Percentiles rank a stretch among this genome's conserved stretches.
These are phyloP conservation scores for Aspergillus neoniger DNA, from an alignment of 2,329 filamentous ascomycete genomes.

Conservation along the genomic window DNA sequence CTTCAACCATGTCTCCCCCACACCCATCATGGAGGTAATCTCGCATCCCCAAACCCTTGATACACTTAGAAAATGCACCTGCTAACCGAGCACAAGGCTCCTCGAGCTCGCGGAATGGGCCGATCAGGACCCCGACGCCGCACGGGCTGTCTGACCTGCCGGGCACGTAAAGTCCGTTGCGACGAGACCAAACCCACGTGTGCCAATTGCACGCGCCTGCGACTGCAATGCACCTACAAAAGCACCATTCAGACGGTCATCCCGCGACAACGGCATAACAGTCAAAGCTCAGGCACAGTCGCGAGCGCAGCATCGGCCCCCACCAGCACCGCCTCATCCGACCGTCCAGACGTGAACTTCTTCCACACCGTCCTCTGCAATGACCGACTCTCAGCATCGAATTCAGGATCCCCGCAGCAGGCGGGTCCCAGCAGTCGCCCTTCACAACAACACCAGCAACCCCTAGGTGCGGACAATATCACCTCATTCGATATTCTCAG, in stretches of 20 bases:
- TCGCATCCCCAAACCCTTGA: too few species aligned
- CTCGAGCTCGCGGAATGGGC: conserved; percentile 33
- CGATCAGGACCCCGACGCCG: conserved; percentile 38
- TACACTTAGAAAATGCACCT: not conserved
- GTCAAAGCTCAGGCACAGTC: not conserved
- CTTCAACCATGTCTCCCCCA: conserved; percentile 2
- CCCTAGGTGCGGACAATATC: conserved; percentile 16
- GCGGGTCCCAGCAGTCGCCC: conserved; percentile 10
- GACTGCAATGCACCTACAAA: conserved; percentile 34
- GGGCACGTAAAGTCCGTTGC: conserved; percentile 40
- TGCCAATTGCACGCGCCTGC: conserved; percentile 36
- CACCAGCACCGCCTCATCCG: not conserved
- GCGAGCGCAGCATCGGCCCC: not conserved
- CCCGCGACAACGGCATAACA: not conserved
- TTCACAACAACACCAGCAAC: not conserved
- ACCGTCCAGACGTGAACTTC: conserved; percentile 29
- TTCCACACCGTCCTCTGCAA: conserved; percentile 33
- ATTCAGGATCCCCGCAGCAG: not conserved
- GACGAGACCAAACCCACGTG: conserved; percentile 39
- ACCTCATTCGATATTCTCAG: conserved; percentile 38
- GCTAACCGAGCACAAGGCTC: not conserved
- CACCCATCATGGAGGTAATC: conserved; percentile 5
- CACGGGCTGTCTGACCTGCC: conserved; percentile 39
- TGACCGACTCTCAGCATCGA: conserved; percentile 19
- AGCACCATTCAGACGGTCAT: conserved; percentile 22